Evolutionary conservation across 768 basidiomycete genomes (phyloP).

Genomic region (Mycena sanguinolenta): DNA sequence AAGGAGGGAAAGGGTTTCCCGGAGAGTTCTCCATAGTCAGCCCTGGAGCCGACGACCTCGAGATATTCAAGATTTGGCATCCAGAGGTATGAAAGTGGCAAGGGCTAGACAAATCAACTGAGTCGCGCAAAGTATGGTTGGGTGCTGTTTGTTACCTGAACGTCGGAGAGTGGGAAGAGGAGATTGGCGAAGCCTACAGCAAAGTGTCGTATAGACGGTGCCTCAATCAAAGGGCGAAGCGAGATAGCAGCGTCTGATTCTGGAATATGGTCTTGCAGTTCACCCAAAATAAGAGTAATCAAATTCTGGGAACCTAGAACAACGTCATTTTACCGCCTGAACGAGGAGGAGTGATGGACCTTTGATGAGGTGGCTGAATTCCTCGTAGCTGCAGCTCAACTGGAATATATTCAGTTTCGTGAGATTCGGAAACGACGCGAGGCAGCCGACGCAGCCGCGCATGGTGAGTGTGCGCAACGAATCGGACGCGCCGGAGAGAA

Average conservation of each 20-base stretch:
- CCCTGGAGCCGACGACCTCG: conserved; percentile 40
- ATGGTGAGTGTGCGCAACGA: conserved; percentile 26
- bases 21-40: conserved; percentile 34
- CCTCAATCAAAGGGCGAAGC: conserved; percentile 35
- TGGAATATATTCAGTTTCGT: conserved; percentile 25
- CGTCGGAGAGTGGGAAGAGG: not conserved
- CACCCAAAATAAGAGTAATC: conserved; percentile 22
- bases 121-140: not conserved
- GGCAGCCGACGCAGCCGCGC: conserved; percentile 30
- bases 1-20: conserved; percentile 25
- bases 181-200: conserved; percentile 39
- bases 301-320: conserved; percentile 26
- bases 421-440: conserved; percentile 29
- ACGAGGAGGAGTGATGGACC: conserved; percentile 7
- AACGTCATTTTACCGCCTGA: conserved; percentile 3
- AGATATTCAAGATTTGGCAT: conserved; percentile 49
- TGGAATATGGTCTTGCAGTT: conserved; percentile 37
- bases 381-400: conserved; percentile 21
- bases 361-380: conserved; percentile 28
- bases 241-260: conserved; percentile 22
- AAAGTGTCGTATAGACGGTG: conserved; percentile 41
- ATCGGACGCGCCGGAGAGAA: conserved; percentile 16
- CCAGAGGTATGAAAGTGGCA: conserved; percentile 39
- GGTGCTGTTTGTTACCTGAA: conserved; percentile 1
- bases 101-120: conserved; percentile 21